Conservation (phyloP, 1,284 basidiomycete genomes). For the Coniferiporia weirii region DNA sequence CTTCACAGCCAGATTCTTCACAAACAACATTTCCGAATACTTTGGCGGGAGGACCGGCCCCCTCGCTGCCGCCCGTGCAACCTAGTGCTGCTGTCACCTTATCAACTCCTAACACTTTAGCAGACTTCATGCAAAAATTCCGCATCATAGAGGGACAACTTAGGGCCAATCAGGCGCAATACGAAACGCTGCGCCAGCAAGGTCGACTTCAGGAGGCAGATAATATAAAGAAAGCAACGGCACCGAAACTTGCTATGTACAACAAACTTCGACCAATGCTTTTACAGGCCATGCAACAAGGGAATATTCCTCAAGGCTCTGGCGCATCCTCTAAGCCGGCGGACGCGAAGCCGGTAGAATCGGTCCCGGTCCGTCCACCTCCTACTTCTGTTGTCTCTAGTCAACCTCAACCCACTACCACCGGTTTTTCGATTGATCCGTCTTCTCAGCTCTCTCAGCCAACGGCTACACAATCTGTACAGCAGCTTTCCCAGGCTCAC, state of each 20-base stretch:
- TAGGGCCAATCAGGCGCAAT: background rate
- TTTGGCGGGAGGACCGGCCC: background rate
- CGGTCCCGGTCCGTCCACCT: background rate
- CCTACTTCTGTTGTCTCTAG: slow-evolving; percentile 3
- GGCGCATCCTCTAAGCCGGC: background rate
- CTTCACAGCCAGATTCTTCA: background rate
- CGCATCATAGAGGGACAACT: slow-evolving; percentile 4
- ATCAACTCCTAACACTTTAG: background rate
- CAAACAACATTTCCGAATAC: slow-evolving; percentile 2
- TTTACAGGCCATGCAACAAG: background rate
- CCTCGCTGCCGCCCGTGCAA: background rate
- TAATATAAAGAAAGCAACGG: background rate
- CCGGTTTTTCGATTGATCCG: background rate
- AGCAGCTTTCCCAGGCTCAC: slow-evolving; percentile 10
- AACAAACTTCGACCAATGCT: slow-evolving; percentile 2
- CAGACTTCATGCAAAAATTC: background rate
- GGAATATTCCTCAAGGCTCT: background rate
- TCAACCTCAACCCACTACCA: background rate
- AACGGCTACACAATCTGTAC: background rate
- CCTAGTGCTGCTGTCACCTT: background rate
- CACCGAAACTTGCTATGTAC: background rate
- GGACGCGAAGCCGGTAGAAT: background rate
- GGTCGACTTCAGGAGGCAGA: slow-evolving; percentile 10
- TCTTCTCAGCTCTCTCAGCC: background rate
- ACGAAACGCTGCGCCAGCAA: background rate